Evolutionary conservation across 805 yeast species (phyloP).

Genomic region (Kluyveromyces nonfermentans): DNA sequence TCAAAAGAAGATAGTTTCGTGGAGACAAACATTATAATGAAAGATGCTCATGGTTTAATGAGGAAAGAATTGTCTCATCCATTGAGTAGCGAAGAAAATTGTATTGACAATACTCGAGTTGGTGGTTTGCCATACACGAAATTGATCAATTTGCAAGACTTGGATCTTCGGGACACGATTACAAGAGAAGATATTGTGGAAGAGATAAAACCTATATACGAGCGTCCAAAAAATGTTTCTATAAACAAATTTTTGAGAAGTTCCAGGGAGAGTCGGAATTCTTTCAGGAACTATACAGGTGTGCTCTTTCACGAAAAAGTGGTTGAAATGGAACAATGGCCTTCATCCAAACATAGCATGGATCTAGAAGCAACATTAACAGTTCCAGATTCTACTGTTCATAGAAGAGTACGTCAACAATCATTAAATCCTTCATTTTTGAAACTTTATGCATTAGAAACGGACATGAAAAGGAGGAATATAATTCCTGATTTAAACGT

Average conservation of each 20-base stretch:
- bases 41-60: not conserved
- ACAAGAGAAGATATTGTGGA: constrained; percentile 12
- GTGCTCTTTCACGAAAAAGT: constrained; percentile 9
- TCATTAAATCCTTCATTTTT: constrained; percentile 23
- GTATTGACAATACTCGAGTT: not conserved
- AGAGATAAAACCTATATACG: constrained; percentile 16
- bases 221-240: constrained; percentile 5
- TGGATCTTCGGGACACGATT: constrained; percentile 18
- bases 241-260: not conserved
- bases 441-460: constrained; percentile 24
- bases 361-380: not conserved
- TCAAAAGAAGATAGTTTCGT: not conserved
- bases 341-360: constrained; percentile 4
- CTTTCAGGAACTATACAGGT: not conserved
- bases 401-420: constrained; percentile 19
- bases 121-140: constrained; percentile 9
- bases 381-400: not conserved
- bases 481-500: constrained; percentile 23
- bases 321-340: constrained; percentile 26
- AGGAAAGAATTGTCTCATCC: not conserved
- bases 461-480: constrained; percentile 15
- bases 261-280: not conserved
- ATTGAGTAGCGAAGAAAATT: not conserved
- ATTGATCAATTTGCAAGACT: constrained; percentile 16
- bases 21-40: not conserved